Evolutionary conservation across 257 asterid species (phyloP), one percentile per base, ranked within the genome.

Genomic region (Nicotiana noctiflora): DNA sequence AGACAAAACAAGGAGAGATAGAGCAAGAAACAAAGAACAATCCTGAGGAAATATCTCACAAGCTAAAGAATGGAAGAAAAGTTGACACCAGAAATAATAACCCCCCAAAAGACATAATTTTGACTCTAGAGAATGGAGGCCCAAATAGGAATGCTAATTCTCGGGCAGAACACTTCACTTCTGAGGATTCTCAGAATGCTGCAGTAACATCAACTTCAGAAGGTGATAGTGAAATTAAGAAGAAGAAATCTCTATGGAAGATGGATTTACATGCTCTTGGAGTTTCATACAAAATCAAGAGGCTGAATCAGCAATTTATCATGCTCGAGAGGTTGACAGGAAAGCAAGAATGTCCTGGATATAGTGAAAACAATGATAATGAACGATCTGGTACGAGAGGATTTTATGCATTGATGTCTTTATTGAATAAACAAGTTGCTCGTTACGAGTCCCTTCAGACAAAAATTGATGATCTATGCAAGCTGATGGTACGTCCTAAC

Each of bases 191-290:
- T 64, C 80, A 64, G 70, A 83, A 19, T 29, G 74, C 79, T 32
- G 93, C 6, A 32, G 0, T 77, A 83, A 80, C 88, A 29, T 89
- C 92, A 60, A 79, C 89, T 6, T 84, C 87, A 55, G 56, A 44
- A 31, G 87, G 83, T 77, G 84, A 85, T 68, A 86, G 82, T 31
- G 40, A 80, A 37, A 68, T 83, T 49, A 89, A 80, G 80, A 83
- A 86, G 62, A 77, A 55, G 14, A 84, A 59, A 76, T 87, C 94
- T 19, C 59, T 83, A 0, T 81, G 89, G 94, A 95, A 86, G 83
- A 86, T 92, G 97, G 97, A 95, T 86, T 89, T 95, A 59, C 95
- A 93, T 81, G 96, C 99, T 56, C 97, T 95, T 57, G 98, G 98
- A 75, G 92, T 95, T 65, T 86, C 95, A 0, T 93, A 90, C 88